Evolutionary conservation across 495 filamentous ascomycete genomes (phyloP), one percentile per base, ranked within the genome.

Genomic region (Daldinia vernicosa): DNA sequence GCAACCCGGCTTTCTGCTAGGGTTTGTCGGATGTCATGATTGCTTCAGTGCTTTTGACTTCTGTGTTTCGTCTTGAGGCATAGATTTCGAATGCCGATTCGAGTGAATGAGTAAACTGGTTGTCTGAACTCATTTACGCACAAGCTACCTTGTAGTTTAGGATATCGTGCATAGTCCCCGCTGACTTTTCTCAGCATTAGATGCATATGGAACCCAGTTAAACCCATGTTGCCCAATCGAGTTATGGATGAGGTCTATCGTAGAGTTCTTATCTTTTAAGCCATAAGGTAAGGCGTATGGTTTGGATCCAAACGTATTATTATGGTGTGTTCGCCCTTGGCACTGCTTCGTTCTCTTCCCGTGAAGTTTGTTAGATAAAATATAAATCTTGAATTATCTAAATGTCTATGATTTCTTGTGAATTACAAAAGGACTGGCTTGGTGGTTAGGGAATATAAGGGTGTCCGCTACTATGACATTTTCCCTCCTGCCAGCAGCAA

Each of bases 381-480:
- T 68, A 61, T 47, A 64, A 24, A 19, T 1, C 56, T 50, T 43
- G 17, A 4, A 5, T 19, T 22, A 43, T 50, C 15, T 27, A 8
- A 17, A 19, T 26, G 58, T 54, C 27, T 50, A 75, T 63, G 75
- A 62, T 64, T 69, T 81, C 35, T 69, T 75, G 63, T 83, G 78
- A 75, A 83, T 57, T 11, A 76, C 61, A 26, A 69, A 69, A 60
- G 80, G 80, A 19, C 75, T 75, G 37, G 77, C 81, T 76, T 83
- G 70, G 76, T 99, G 95, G 74, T 88, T 96, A 19, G 95, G 95
- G 82, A 89, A 99, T 59, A 99, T 83, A 45, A 99, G 78, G 33
- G 94, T 92, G 79, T 99, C 95, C 5, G 95, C 95, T 71, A 99
- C 79, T 7, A 99, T 94, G 17, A 98, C 95, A 78, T 98, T 98